A percentile compares a stretch with the other conserved stretches of the same genome.
Evolutionary conservation across 1,284 basidiomycete genomes (phyloP).

Genomic region (Porogramme epimiltina): DNA sequence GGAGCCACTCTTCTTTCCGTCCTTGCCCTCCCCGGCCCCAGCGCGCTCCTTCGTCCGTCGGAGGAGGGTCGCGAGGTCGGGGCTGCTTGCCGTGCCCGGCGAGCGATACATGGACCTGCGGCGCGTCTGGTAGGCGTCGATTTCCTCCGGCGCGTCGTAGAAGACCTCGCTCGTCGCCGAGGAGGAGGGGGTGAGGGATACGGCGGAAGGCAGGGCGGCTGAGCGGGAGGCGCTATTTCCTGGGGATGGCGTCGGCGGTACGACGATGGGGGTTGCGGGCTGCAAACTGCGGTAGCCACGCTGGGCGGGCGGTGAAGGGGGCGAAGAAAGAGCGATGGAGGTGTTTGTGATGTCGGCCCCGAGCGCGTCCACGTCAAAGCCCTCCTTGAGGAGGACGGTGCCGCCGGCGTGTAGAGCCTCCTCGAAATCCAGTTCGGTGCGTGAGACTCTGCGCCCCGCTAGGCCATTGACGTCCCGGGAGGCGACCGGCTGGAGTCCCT

Average conservation of each 20-base stretch:
- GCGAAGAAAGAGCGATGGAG: constrained; percentile 30
- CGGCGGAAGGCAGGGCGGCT: constrained; percentile 26
- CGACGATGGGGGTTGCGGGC: constrained; percentile 51
- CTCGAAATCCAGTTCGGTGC: constrained; percentile 79
- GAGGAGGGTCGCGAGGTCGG: constrained; percentile 83
- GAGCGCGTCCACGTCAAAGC: constrained; percentile 65
- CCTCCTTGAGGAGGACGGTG: constrained; percentile 68
- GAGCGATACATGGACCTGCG: constrained; percentile 84
- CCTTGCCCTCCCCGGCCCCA: constrained; percentile 37
- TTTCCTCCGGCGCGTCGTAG: constrained; percentile 61
- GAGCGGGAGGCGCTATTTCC: constrained; percentile 24
- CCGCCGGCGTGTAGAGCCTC: constrained; percentile 64
- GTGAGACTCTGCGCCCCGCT: constrained; percentile 47
- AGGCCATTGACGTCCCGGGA: constrained; percentile 47
- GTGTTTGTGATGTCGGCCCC: constrained; percentile 46
- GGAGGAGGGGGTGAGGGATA: constrained; percentile 37
- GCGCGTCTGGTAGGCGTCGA: constrained; percentile 68
- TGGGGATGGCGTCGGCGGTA: constrained; percentile 59
- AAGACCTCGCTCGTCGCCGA: constrained; percentile 53
- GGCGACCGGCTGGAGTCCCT: constrained; percentile 55
- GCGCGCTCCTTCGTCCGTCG: constrained; percentile 77
- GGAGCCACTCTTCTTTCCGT: constrained; percentile 50
- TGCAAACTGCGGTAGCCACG: constrained; percentile 30
- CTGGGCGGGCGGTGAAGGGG: constrained; percentile 27
- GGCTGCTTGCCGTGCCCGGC: constrained; percentile 85